Base-by-base conservation (phyloP, 768 basidiomycete species). In the Hericium coralloides region DNA sequence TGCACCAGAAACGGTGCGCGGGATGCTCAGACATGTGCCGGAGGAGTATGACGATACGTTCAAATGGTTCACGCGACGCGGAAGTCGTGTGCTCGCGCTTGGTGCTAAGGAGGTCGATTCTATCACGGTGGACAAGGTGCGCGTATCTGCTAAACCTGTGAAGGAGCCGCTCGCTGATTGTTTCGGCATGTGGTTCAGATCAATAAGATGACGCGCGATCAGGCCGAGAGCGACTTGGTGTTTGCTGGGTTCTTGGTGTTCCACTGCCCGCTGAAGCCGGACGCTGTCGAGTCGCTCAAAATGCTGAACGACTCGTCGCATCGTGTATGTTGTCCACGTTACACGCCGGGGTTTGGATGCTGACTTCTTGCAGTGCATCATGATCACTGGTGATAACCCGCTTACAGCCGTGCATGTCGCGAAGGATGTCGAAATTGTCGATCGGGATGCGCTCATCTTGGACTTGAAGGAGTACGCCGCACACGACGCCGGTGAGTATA, bases 341-440 rank as follows among this genome's bases (percentile, higher is more conserved):
- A 14, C 7, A 57, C 53, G 43, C 12, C 65, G 49, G 51, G 47
- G 47, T 51, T 47, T 53, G 4, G 55, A 43, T 43, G 8, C 62
- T 51, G 4, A 55, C 31, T 17, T 53, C 55, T 36, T 22, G 20
- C 58, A 97, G 93, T 98, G 97, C 68, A 78, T 98, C 57, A 99
- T 99, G 97, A 99, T 99, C 61, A 99, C 97, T 49, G 97, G 97
- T 38, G 97, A 99, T 70, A 98, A 98, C 69, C 97, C 97, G 8
- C 74, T 99, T 54, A 99, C 97, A 0, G 97, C 97, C 8, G 85
- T 91, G 0, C 97, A 98, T 67, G 95, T 99, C 48, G 97, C 97
- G 17, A 81, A 81, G 23, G 93, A 95, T 66, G 97, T 99, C 8
- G 95, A 99, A 66, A 98, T 98, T 59, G 87, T 99, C 18, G 97